phyloP scores from a whole-genome alignment of 2,329 filamentous ascomycete species.

The Trichoderma afroharzianum region DNA sequence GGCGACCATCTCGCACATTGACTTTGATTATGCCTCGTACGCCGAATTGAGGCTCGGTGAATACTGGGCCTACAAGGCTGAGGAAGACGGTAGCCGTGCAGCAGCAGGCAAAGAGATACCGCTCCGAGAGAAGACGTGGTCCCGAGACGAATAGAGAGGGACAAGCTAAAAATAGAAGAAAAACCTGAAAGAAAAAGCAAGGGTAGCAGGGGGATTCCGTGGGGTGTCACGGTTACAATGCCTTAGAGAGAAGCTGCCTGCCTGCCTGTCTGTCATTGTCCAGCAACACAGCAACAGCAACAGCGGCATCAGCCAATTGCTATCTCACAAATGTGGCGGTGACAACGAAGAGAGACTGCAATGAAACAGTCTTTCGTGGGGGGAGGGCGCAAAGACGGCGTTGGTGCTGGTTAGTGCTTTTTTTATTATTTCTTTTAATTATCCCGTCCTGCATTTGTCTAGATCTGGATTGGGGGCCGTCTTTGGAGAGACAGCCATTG shows the following conservation, averaged over 20 bases:
- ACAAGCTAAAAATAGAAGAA: slow-evolving; percentile 12
- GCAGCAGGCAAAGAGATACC: slow-evolving; percentile 57
- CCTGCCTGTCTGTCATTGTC: not conserved
- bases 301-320: not conserved
- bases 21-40: slow-evolving; percentile 94
- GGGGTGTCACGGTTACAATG: not conserved
- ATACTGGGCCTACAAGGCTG: slow-evolving; percentile 88
- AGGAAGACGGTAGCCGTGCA: slow-evolving; percentile 60
- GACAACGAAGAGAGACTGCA: not conserved
- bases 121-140: slow-evolving; percentile 78
- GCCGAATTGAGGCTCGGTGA: slow-evolving; percentile 82
- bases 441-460: not conserved
- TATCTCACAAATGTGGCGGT: slow-evolving; percentile 4
- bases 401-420: slow-evolving; percentile 1
- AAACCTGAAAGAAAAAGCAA: slow-evolving; percentile 6
- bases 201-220: not conserved
- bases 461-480: not conserved
- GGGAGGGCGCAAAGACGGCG: not conserved
- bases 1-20: slow-evolving; percentile 87
- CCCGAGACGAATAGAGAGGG: slow-evolving; percentile 32
- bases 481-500: not conserved
- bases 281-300: not conserved
- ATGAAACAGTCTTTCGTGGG: not conserved
- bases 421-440: not conserved
- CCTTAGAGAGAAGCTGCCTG: not conserved